Base-by-base conservation (phyloP, 495 filamentous ascomycete species). In the Aspergillus indologenus region DNA sequence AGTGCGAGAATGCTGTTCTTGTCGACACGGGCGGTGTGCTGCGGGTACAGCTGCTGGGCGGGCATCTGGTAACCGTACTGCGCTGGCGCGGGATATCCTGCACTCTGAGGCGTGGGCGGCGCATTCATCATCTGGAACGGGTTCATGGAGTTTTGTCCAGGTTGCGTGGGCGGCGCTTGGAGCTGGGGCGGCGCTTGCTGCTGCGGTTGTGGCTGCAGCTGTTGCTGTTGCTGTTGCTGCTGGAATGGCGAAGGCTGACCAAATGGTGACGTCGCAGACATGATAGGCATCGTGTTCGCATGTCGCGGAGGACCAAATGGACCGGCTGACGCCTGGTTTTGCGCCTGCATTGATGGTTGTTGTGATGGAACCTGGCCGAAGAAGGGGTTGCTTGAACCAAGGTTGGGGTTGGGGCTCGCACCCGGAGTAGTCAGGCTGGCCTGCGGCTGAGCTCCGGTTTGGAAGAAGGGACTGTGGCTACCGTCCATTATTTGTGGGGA, bases 1-100 rank as follows among this genome's bases (percentile, higher is more conserved):
- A 98, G 74, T 14, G 92, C 89, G 59, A 98, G 81, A 63, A 98
- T 98, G 49, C 86, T 87, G 12, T 83, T 84, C 63, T 96, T 98
- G 67, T 96, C 85, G 63, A 83, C 71, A 26, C 80, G 81, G 21
- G 74, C 73, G 1, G 79, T 76, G 43, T 69, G 69, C 61, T 81
- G 81, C 1, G 76, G 63, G 31, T 59, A 56, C 19, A 76, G 66
- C 51, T 76, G 73, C 67, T 78, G 77, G 3, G 61, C 53, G 54
- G 73, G 57, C 51, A 71, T 59, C 65, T 65, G 60, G 62, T 65
- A 61, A 54, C 70, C 64, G 46, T 61, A 68, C 56, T 71, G 73
- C 18, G 67, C 60, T 20, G 71, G 72, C 7, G 56, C 29, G 40
- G 63, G 62, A 42, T 65, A 70, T 56, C 61, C 67, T 42, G 64